Evolutionary conservation across 306 rosid species (phyloP).

Genomic region (Quercus gilva): DNA sequence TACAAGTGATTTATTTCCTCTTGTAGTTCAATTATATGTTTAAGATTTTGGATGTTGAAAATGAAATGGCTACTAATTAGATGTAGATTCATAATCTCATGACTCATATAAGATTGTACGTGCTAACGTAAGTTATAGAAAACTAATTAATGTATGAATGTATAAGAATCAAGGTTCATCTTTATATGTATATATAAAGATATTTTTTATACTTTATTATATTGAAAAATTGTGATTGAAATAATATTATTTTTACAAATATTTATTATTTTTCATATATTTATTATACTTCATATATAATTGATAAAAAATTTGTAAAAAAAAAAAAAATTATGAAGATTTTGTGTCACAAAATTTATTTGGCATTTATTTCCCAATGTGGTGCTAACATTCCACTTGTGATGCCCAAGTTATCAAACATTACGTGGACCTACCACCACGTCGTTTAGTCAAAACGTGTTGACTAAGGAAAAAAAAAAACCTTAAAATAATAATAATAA

Average conservation of each 20-base stretch:
- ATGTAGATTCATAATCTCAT: neutral
- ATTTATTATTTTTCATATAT: too few relatives aligned
- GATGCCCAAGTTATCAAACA: conserved; percentile 23
- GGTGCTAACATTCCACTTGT: conserved; percentile 32
- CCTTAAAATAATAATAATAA: too few relatives aligned
- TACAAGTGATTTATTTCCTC: too few relatives aligned
- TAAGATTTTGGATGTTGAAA: neutral
- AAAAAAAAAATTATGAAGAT: too few relatives aligned
- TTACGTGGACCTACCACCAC: neutral
- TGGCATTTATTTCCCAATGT: neutral
- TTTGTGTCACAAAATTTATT: too few relatives aligned
- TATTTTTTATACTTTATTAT: neutral
- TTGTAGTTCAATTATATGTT: too few relatives aligned
- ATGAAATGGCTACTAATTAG: too few relatives aligned
- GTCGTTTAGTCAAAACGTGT: conserved; percentile 13
- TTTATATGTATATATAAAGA: neutral
- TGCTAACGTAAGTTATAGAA: neutral
- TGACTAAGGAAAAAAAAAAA: neutral
- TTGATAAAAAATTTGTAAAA: too few relatives aligned
- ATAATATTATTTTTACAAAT: too few relatives aligned
- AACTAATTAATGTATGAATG: conserved; percentile 27
- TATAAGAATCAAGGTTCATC: conserved; percentile 25
- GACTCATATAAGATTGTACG: conserved; percentile 1
- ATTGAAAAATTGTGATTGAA: too few relatives aligned
- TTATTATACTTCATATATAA: too few relatives aligned